phyloP scores from a whole-genome alignment of 352 stramenopile species.

The Saprolegnia parasitica region DNA sequence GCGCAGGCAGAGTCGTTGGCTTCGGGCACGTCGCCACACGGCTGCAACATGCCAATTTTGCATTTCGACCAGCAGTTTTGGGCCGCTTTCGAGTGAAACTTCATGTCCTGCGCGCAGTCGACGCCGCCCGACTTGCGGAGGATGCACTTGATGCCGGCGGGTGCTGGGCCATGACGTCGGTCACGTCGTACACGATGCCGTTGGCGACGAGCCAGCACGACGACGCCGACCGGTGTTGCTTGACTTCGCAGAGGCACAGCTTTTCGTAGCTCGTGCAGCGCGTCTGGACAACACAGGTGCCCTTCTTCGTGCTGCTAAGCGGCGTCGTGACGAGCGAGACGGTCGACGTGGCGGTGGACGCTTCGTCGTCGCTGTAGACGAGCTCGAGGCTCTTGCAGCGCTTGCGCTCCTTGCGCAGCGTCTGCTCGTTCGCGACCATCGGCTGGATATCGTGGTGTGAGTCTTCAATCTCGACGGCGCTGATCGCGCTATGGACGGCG shows the following conservation, averaged over 20 bases:
- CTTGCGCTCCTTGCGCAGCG: not conserved
- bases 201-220: slow-evolving; percentile 95
- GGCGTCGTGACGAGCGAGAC: not conserved
- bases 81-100: slow-evolving; percentile 74
- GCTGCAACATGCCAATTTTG: slow-evolving; percentile 69
- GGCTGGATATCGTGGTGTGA: not conserved
- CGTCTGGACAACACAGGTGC: slow-evolving; percentile 25
- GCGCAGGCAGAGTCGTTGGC: slow-evolving; percentile 46
- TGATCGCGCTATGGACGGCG: too few species aligned
- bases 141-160: slow-evolving; percentile 75
- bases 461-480: slow-evolving; percentile 5
- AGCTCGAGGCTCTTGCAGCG: slow-evolving; percentile 25
- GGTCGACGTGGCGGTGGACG: not conserved
- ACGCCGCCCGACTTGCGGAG: slow-evolving; percentile 69
- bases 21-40: slow-evolving; percentile 45
- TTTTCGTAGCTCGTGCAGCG: slow-evolving; percentile 60
- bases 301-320: slow-evolving; percentile 14
- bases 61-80: slow-evolving; percentile 76
- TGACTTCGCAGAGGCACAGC: slow-evolving; percentile 72
- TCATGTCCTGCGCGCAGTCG: slow-evolving; percentile 74
- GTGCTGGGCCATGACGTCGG: slow-evolving; percentile 62
- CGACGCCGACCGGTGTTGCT: slow-evolving; percentile 82
- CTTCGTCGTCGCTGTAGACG: slow-evolving; percentile 26
- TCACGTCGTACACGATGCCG: slow-evolving; percentile 82
- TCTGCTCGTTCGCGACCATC: not conserved